Evolutionary conservation across 306 rosid genomes (phyloP).

Genomic region (Vicia faba): DNA sequence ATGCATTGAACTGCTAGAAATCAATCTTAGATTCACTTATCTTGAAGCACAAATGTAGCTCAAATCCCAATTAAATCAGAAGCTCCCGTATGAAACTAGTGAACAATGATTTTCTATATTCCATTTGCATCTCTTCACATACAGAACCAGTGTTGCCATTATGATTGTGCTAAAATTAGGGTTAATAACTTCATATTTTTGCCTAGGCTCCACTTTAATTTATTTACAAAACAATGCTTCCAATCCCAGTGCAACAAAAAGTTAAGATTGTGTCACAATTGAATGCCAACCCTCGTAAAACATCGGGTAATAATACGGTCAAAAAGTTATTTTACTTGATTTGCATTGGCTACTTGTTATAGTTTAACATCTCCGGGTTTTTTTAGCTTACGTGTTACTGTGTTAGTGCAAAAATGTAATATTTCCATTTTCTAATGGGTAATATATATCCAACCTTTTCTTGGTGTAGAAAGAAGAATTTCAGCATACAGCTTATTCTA

Average conservation of each 20-base stretch:
- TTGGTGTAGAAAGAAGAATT: conserved; percentile 86
- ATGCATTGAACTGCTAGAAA: conserved; percentile 24
- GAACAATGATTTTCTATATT: not conserved
- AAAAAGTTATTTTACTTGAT: not conserved
- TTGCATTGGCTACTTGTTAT: conserved; percentile 9
- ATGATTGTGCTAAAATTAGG: conserved; percentile 28
- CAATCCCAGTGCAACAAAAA: not conserved
- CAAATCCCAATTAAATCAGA: conserved; percentile 4
- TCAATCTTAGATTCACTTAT: conserved; percentile 17
- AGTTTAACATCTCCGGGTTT: conserved; percentile 4
- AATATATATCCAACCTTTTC: conserved; percentile 33
- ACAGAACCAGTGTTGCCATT: conserved; percentile 9
- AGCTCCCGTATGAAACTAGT: conserved; percentile 1
- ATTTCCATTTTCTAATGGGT: conserved; percentile 29
- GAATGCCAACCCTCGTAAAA: not conserved
- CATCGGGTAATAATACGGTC: conserved; percentile 6
- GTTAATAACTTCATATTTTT: conserved; percentile 2
- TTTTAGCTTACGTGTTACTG: conserved; percentile 22
- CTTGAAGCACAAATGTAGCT: conserved; percentile 8
- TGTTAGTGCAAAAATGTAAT: conserved; percentile 27
- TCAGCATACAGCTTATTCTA: conserved; percentile 92
- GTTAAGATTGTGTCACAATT: conserved; percentile 7
- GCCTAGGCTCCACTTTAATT: conserved; percentile 6
- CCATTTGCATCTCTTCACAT: conserved; percentile 3
- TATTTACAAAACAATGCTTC: conserved; percentile 3